These are phyloP conservation scores for Xylariomycetidae sp. DNA, from an alignment of 2,329 filamentous ascomycete genomes.

Conservation along the genomic window DNA sequence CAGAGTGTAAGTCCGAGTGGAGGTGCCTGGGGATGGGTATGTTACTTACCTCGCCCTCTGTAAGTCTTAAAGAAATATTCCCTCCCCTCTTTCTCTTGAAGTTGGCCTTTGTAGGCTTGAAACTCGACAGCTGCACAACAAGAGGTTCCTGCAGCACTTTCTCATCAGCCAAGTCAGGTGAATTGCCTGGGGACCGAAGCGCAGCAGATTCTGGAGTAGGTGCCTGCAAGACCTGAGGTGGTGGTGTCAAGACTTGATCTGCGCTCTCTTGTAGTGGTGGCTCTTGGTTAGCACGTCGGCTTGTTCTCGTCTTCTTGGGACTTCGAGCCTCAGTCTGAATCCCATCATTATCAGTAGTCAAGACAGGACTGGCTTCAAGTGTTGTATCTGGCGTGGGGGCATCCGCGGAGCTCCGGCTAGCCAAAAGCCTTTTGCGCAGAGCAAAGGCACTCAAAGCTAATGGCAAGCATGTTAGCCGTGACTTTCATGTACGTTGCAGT, in stretches of 20 bases:
- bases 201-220: no score
- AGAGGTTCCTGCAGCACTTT: no score
- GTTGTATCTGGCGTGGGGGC: no score
- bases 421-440: conserved; percentile 32
- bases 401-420: conserved; percentile 11
- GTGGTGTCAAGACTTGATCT: no score
- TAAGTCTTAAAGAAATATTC: conserved; percentile 17
- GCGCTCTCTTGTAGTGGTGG: no score
- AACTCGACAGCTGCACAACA: conserved; percentile 22
- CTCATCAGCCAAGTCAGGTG: no score
- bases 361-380: no score
- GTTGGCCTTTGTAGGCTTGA: conserved; percentile 21
- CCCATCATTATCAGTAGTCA: no score
- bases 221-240: no score
- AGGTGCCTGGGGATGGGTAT: conserved; percentile 6
- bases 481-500: not conserved
- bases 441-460: conserved; percentile 40
- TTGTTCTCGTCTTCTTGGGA: conserved; percentile 9
- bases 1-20: conserved; percentile 3
- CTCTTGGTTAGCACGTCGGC: no score
- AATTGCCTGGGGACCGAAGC: no score
- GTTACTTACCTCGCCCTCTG: conserved; percentile 23
- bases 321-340: no score
- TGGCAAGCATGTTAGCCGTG: conserved; percentile 5
- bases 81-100: conserved; percentile 18